Evolutionary conservation across 176 grass and related monocot species (phyloP).

Genomic region (Zoysia pacifica): DNA sequence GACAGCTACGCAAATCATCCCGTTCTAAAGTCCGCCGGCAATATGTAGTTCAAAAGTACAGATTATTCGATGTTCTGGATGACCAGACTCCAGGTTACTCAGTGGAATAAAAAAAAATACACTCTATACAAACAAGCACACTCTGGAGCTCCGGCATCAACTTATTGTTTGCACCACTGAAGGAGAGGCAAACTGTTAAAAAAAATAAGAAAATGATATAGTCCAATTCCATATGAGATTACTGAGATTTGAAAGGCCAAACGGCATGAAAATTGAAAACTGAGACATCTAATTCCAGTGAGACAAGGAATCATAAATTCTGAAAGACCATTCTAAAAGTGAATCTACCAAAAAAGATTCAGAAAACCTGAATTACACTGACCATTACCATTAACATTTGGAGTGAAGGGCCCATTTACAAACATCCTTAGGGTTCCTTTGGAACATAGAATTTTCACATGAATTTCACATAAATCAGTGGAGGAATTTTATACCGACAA

Average conservation of each 20-base stretch:
- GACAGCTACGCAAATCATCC: conserved; percentile 21
- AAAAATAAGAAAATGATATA: not conserved
- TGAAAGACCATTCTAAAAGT: too few relatives aligned
- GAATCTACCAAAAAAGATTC: too few relatives aligned
- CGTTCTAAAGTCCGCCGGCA: conserved; percentile 28
- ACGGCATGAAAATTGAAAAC: not conserved
- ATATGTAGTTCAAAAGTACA: conserved; percentile 47
- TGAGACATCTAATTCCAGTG: not conserved
- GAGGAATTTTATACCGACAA: too few relatives aligned
- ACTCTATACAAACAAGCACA: conserved; percentile 43
- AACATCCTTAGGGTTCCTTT: too few relatives aligned
- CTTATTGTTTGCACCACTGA: conserved; percentile 46
- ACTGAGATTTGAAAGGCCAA: not conserved
- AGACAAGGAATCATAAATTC: too few relatives aligned
- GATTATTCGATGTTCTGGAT: conserved; percentile 48
- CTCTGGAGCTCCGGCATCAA: conserved; percentile 52
- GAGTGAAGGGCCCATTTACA: too few relatives aligned
- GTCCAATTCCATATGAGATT: not conserved
- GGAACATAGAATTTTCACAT: too few relatives aligned
- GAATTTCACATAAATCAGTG: too few relatives aligned
- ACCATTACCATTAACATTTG: too few relatives aligned
- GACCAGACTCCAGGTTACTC: conserved; percentile 34
- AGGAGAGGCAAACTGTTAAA: conserved; percentile 11
- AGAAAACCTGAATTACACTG: too few relatives aligned
- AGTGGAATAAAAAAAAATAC: conserved; percentile 48